phyloP scores from a whole-genome alignment of 2,329 filamentous ascomycete genomes.

The Fusarium bulbicola region DNA sequence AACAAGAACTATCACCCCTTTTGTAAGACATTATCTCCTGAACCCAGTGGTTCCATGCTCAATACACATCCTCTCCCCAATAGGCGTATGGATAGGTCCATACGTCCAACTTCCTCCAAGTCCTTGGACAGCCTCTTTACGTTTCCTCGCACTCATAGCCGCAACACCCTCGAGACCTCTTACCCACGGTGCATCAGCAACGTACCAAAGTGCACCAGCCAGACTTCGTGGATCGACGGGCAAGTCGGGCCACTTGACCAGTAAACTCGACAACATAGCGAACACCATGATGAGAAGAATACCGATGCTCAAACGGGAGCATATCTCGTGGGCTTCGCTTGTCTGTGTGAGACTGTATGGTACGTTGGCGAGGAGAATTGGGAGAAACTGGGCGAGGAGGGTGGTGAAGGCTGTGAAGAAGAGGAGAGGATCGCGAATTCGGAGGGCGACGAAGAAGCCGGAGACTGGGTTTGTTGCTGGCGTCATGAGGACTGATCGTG shows the following conservation, averaged over 20 bases:
- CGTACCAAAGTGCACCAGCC: conserved; percentile 55
- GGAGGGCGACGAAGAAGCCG: conserved; percentile 45
- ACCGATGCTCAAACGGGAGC: conserved; percentile 51
- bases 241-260: conserved; percentile 54
- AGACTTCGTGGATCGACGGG: conserved; percentile 57
- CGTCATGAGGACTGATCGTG: conserved; percentile 51
- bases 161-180: conserved; percentile 27
- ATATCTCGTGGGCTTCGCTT: conserved; percentile 50
- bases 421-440: conserved; percentile 51
- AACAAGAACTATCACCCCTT: rapidly evolving
- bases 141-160: conserved; percentile 22
- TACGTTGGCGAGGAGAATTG: conserved; percentile 58
- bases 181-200: conserved; percentile 37
- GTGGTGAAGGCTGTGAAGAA: conserved; percentile 52
- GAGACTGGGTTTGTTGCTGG: conserved; percentile 56
- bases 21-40: background rate
- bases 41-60: conserved; percentile 30
- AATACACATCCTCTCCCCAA: conserved; percentile 29
- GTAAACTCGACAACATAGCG: conserved; percentile 50
- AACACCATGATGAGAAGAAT: conserved; percentile 55
- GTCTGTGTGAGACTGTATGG: conserved; percentile 55
- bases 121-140: conserved; percentile 17
- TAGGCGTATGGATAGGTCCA: conserved; percentile 23
- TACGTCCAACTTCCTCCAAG: conserved; percentile 32
- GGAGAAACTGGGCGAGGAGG: conserved; percentile 58